Evolutionary conservation across 2,329 filamentous ascomycete genomes (phyloP), one percentile per base, ranked within the genome.

Genomic region (Trichoderma lentiforme): DNA sequence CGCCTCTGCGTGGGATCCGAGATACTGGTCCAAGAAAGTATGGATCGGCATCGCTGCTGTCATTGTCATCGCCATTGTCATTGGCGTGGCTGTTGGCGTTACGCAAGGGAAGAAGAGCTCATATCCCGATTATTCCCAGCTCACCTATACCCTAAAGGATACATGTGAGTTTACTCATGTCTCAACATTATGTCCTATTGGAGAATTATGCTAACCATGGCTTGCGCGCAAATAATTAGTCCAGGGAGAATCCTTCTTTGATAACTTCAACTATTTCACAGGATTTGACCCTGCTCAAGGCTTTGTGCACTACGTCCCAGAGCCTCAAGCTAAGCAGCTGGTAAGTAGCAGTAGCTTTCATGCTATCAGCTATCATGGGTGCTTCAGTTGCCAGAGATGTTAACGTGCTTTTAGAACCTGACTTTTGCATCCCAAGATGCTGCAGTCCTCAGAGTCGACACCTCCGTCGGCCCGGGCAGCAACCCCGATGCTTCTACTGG

Each of bases 391-490:
- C 43, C 11, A n/a, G 43, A 12, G 24, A 8, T 5, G 7, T 14
- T 47, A 18, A 57, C 5, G 32, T 18, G 0, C 64, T 67, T 26
- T 1, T 51, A 88, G 86, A 92, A 92, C 80, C 84, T 92, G 36
- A 92, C 91, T 0, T 88, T 88, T 75, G 87, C 89, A 6, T 85
- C 86, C 1, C 76, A 82, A 1, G 80, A 81, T 51, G 83, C 86
- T 0, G 89, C 89, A 11, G 76, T 92, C 21, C 78, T 92, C 34
- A 84, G 82, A 57, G 90, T 92, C 64, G 90, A 92, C 77, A 89
- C 88, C 12, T 84, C 83, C 2, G 87, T 89, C 18, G 84, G 84
- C 9, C 86, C 84, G 3, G 73, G 76, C 2, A 82, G 82, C 32
- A 73, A 75, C 3, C 87, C 87, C 4, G 81, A 89, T 74, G 86